Evolutionary conservation across 495 filamentous ascomycete genomes (phyloP).

Genomic region (Paragyromitra xinjiangensis): DNA sequence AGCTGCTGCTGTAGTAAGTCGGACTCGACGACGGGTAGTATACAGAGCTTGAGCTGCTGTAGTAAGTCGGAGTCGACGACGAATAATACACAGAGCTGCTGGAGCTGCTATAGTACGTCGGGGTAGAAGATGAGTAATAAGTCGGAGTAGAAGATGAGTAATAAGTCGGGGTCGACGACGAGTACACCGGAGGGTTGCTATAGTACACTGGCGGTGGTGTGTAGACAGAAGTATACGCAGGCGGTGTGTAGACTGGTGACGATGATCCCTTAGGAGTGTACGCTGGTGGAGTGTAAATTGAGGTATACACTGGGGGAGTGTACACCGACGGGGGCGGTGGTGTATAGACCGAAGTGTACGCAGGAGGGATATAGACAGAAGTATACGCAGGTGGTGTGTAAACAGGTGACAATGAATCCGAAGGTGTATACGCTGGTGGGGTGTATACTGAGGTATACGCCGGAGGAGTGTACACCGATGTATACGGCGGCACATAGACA

Average conservation of each 20-base stretch:
- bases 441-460: constrained; percentile 10
- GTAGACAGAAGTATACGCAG: constrained; percentile 1
- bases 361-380: constrained; percentile 5
- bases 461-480: constrained; percentile 12
- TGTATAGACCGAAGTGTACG: constrained; percentile 1
- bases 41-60: not conserved
- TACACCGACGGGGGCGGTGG: not conserved
- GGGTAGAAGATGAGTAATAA: not conserved
- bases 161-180: not conserved
- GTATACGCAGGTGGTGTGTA: constrained; percentile 10
- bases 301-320: constrained; percentile 1
- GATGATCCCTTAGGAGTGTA: not conserved
- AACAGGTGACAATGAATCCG: not conserved
- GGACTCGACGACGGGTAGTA: not conserved
- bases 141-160: not conserved
- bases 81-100: constrained; percentile 11
- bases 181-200: constrained; percentile 5
- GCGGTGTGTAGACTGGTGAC: not conserved
- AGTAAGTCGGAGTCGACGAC: not conserved
- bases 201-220: constrained; percentile 2
- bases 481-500: not conserved
- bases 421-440: not conserved
- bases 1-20: not conserved
- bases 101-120: not conserved
- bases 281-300: constrained; percentile 6